Evolutionary conservation across 2,329 filamentous ascomycete genomes (phyloP).

Genomic region (Blumeria graminis): DNA sequence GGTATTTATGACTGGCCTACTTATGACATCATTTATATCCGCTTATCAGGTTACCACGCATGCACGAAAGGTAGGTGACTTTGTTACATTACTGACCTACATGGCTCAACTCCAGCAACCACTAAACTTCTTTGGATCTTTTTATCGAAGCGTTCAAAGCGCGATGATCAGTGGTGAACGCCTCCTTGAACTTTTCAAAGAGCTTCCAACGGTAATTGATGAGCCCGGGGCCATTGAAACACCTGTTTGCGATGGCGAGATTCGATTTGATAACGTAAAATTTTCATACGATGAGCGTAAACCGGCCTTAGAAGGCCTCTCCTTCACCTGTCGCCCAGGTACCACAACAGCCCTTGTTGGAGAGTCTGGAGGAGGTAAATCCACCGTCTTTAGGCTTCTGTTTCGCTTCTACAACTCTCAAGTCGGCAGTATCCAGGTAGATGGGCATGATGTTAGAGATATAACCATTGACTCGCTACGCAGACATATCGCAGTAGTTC

Average conservation of each 20-base stretch:
- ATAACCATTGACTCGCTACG: slow-evolving; percentile 87
- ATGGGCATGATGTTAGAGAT: slow-evolving; percentile 62
- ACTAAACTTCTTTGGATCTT: slow-evolving; percentile 75
- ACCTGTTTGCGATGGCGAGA: slow-evolving; percentile 48
- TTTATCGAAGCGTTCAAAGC: slow-evolving; percentile 87
- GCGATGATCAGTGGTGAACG: slow-evolving; percentile 95
- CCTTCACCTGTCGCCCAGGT: slow-evolving; percentile 66
- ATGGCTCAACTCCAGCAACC: slow-evolving; percentile 60
- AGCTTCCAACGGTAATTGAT: slow-evolving; percentile 77
- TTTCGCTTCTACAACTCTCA: slow-evolving; percentile 89
- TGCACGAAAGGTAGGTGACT: slow-evolving; percentile 40
- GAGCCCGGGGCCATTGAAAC: slow-evolving; percentile 38
- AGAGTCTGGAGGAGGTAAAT: slow-evolving; percentile 91
- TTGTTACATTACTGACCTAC: slow-evolving; percentile 51
- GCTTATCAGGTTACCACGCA: slow-evolving; percentile 54
- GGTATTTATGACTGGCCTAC: slow-evolving; percentile 54
- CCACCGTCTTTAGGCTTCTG: slow-evolving; percentile 81
- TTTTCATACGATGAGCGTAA: slow-evolving; percentile 80
- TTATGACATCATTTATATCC: slow-evolving; percentile 47
- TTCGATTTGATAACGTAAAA: slow-evolving; percentile 68
- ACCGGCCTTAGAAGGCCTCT: slow-evolving; percentile 60
- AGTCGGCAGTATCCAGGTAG: slow-evolving; percentile 58
- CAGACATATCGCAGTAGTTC: slow-evolving; percentile 79
- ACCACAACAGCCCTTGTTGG: slow-evolving; percentile 92
- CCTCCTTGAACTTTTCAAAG: slow-evolving; percentile 87